Conservation (phyloP, 176 grass and related monocot genomes). For the Oryza coarctata region DNA sequence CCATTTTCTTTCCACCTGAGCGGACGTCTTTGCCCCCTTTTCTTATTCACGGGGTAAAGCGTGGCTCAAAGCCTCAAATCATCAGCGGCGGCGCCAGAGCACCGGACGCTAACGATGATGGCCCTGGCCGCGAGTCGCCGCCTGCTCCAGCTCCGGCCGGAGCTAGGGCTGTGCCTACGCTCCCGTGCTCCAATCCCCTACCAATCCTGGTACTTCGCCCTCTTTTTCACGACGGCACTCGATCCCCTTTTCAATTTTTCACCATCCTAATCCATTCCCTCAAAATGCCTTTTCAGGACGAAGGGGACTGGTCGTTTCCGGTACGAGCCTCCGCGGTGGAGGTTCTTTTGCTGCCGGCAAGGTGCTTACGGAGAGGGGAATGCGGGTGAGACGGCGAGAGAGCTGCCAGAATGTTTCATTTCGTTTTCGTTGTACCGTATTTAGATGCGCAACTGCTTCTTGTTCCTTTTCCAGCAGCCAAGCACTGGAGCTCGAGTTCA, state of each 20-base stretch:
- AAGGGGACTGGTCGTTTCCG: neutral
- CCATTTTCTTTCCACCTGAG: too few species aligned
- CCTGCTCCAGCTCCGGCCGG: slow-evolving; percentile 34
- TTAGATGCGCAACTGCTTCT: neutral
- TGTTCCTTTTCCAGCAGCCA: slow-evolving; percentile 6
- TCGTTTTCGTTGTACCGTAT: neutral
- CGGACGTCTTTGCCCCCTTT: too few species aligned
- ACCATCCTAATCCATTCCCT: neutral
- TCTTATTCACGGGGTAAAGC: too few species aligned
- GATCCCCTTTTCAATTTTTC: neutral
- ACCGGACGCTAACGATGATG: slow-evolving; percentile 25
- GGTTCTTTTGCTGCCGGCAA: slow-evolving; percentile 18
- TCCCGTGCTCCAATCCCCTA: neutral
- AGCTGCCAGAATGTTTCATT: neutral
- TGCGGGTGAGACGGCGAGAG: slow-evolving; percentile 6
- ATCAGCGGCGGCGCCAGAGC: too few species aligned
- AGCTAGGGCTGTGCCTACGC: slow-evolving; percentile 3
- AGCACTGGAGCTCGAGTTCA: neutral
- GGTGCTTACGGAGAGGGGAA: neutral
- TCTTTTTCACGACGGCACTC: neutral
- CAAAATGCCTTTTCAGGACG: slow-evolving; percentile 8
- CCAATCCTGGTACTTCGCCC: neutral
- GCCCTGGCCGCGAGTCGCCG: slow-evolving; percentile 29
- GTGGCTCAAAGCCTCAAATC: too few species aligned
- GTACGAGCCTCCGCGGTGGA: neutral